A percentile compares a stretch with the other conserved stretches of the same genome.
phyloP scores from a whole-genome alignment of 306 rosid species.

The Trifolium dubium region DNA sequence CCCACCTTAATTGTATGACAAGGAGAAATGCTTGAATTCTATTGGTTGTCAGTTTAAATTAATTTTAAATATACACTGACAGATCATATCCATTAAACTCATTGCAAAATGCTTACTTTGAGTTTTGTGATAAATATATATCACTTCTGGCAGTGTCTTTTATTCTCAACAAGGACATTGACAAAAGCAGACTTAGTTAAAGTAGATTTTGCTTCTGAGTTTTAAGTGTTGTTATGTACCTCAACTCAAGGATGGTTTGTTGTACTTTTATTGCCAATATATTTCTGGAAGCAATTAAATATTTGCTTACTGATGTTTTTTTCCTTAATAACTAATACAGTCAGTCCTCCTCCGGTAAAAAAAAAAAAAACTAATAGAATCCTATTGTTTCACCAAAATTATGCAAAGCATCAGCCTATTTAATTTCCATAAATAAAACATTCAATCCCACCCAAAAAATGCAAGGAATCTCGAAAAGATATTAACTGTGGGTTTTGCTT shows the following conservation, averaged over 20 bases:
- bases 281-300: constrained; percentile 13
- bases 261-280: too few species aligned
- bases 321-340: neutral
- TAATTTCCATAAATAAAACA: constrained; percentile 1
- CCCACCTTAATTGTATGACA: too few species aligned
- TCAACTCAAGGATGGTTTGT: too few species aligned
- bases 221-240: too few species aligned
- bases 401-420: constrained; percentile 32
- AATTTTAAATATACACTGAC: too few species aligned
- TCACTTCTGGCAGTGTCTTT: neutral
- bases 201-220: neutral
- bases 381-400: constrained; percentile 11
- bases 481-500: too few species aligned
- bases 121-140: constrained; percentile 10
- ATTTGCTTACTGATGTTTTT: constrained; percentile 7
- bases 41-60: too few species aligned
- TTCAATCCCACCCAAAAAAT: neutral
- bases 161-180: constrained; percentile 28
- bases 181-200: constrained; percentile 1
- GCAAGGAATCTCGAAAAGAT: too few species aligned
- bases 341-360: neutral
- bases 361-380: neutral
- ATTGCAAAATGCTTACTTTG: neutral
- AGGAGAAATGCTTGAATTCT: too few species aligned
- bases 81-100: too few species aligned